Evolutionary conservation across 352 stramenopile genomes (phyloP).

Genomic region (Pythium apleroticum): DNA sequence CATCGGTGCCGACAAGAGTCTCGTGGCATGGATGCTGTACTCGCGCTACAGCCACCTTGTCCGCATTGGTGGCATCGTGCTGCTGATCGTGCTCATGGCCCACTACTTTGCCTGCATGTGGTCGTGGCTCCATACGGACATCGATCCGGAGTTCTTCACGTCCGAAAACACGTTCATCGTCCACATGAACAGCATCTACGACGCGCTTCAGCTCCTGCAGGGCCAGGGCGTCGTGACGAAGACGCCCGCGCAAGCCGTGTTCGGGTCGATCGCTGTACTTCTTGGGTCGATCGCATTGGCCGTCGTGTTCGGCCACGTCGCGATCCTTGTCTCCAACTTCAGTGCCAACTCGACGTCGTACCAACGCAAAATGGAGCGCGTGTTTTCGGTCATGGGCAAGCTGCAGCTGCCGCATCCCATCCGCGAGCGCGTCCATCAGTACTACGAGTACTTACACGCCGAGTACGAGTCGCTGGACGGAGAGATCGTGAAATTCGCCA

Average conservation of each 20-base stretch:
- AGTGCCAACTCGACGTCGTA: conserved; percentile 55
- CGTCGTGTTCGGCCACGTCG: conserved; percentile 66
- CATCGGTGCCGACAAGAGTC: conserved; percentile 31
- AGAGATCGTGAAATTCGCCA: conserved; percentile 3
- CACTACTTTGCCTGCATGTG: conserved; percentile 57
- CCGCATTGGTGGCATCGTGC: conserved; percentile 38
- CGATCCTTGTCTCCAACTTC: conserved; percentile 64
- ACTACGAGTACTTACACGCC: conserved; percentile 3
- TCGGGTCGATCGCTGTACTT: conserved; percentile 44
- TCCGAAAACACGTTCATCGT: not conserved
- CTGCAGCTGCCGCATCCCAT: conserved; percentile 45
- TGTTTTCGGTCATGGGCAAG: conserved; percentile 61
- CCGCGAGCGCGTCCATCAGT: conserved; percentile 57
- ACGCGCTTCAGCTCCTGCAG: conserved; percentile 47
- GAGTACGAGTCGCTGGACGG: conserved; percentile 7
- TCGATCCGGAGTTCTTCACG: not conserved
- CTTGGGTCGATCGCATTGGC: conserved; percentile 60
- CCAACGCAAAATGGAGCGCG: conserved; percentile 67
- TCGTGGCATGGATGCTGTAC: conserved; percentile 46
- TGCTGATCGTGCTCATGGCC: conserved; percentile 40
- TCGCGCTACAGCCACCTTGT: conserved; percentile 49
- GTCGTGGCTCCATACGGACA: conserved; percentile 28
- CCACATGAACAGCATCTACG: conserved; percentile 38
- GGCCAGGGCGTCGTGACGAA: conserved; percentile 44
- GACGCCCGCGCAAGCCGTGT: conserved; percentile 38